These are phyloP conservation scores for Curvularia lunata DNA, from an alignment of 2,329 filamentous ascomycete species.

Conservation along the genomic window DNA sequence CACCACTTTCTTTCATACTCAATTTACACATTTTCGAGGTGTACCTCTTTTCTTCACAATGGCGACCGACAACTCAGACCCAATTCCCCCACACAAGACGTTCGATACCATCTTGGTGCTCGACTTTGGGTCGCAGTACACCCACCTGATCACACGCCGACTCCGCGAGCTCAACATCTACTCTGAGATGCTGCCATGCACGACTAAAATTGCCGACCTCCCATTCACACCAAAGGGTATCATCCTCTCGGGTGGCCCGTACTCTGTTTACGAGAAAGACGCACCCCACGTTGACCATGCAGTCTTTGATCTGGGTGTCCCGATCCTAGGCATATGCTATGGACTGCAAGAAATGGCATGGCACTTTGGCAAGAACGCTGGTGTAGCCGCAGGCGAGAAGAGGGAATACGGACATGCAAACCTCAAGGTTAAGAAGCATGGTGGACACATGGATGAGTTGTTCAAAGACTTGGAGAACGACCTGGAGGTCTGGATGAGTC, in stretches of 20 bases:
- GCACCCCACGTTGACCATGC: conserved; percentile 82
- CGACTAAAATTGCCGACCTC: conserved; percentile 78
- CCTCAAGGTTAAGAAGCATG: conserved; percentile 65
- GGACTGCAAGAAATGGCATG: conserved; percentile 76
- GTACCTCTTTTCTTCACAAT: conserved; percentile 32
- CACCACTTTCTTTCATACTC: conserved; percentile 18
- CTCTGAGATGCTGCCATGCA: conserved; percentile 88
- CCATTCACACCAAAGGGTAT: conserved; percentile 83
- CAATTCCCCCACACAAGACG: conserved; percentile 56
- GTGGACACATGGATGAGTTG: conserved; percentile 72
- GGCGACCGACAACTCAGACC: conserved; percentile 50
- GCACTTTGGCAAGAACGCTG: conserved; percentile 65
- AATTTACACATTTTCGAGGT: conserved; percentile 15
- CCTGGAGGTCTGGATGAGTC: conserved; percentile 82
- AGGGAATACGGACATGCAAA: conserved; percentile 75
- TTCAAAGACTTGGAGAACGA: conserved; percentile 77
- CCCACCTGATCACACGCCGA: conserved; percentile 75
- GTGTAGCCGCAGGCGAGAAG: conserved; percentile 69
- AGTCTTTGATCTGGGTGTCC: conserved; percentile 75
- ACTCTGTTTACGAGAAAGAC: conserved; percentile 80
- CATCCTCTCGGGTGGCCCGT: conserved; percentile 74
- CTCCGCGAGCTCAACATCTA: conserved; percentile 82
- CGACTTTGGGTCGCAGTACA: conserved; percentile 76
- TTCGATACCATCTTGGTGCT: conserved; percentile 74
- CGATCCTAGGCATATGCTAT: conserved; percentile 68